Conservation (phyloP, 176 grass and related monocot species). For the Aegilops tauschii region DNA sequence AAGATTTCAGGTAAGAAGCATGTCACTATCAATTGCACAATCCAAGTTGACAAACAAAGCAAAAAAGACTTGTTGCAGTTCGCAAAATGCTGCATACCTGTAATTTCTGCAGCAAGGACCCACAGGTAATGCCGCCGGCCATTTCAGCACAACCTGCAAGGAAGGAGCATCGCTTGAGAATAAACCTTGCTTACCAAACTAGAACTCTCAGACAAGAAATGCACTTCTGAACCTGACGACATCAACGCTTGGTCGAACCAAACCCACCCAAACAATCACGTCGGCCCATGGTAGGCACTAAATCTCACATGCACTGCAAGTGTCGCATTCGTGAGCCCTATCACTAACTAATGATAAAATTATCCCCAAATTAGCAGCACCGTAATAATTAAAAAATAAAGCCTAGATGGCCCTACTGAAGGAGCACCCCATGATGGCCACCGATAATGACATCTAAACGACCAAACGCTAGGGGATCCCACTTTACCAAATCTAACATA, state of each 20-base stretch:
- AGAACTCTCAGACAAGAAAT: neutral
- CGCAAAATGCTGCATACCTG: slow-evolving; percentile 42
- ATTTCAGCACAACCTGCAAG: slow-evolving; percentile 51
- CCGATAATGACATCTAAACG: neutral
- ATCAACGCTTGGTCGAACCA: neutral
- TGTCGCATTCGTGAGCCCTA: neutral
- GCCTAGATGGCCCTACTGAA: neutral
- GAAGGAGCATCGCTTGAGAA: neutral
- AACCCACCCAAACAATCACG: neutral
- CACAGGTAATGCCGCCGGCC: slow-evolving; percentile 66
- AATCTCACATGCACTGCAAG: neutral
- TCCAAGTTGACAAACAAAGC: neutral
- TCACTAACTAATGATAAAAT: neutral
- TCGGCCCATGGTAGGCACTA: neutral
- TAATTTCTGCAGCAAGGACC: slow-evolving; percentile 92
- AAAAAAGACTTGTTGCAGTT: neutral
- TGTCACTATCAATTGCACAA: neutral
- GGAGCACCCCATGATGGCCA: slow-evolving; percentile 21
- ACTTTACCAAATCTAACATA: slow-evolving; percentile 17
- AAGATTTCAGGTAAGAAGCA: neutral
- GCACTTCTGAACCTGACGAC: neutral
- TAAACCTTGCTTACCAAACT: neutral
- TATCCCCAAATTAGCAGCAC: slow-evolving; percentile 5
- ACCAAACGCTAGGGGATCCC: neutral
- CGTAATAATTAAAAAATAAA: neutral